Evolutionary conservation across 2,329 filamentous ascomycete species (phyloP).

Genomic region (Fusarium pseudonygamai): DNA sequence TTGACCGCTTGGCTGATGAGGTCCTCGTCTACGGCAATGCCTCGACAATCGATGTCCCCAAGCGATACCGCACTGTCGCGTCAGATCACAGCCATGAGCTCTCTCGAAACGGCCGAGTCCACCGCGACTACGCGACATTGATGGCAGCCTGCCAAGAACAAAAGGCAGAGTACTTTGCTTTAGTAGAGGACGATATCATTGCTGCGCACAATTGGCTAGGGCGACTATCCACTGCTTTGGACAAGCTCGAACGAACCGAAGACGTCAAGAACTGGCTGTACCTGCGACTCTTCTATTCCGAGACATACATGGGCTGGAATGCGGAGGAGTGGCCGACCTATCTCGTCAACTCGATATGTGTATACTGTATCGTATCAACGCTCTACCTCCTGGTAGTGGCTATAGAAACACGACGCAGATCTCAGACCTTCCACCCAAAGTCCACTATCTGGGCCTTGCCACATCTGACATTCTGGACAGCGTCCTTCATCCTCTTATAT

Average conservation of each 20-base stretch:
- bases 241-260: slow-evolving; percentile 37
- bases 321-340: slow-evolving; percentile 46
- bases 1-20: slow-evolving; percentile 43
- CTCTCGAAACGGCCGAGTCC: slow-evolving; percentile 39
- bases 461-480: slow-evolving; percentile 39
- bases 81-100: background rate
- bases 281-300: slow-evolving; percentile 49
- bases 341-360: slow-evolving; percentile 9
- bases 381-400: slow-evolving; percentile 29
- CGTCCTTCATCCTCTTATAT: slow-evolving; percentile 38
- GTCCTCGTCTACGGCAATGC: slow-evolving; percentile 41
- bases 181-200: slow-evolving; percentile 49
- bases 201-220: slow-evolving; percentile 46
- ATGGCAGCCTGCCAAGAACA: slow-evolving; percentile 38
- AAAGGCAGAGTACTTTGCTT: slow-evolving; percentile 41
- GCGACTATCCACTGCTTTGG: slow-evolving; percentile 14
- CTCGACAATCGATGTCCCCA: rapidly evolving
- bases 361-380: background rate
- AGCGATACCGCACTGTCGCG: rapidly evolving
- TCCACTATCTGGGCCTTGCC: background rate
- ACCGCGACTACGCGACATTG: slow-evolving; percentile 43
- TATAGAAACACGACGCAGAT: slow-evolving; percentile 10
- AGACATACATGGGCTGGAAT: slow-evolving; percentile 50
- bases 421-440: background rate
- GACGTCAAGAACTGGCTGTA: slow-evolving; percentile 43